phyloP scores from a whole-genome alignment of 345 rosid genomes.

The Arabis alpina region DNA sequence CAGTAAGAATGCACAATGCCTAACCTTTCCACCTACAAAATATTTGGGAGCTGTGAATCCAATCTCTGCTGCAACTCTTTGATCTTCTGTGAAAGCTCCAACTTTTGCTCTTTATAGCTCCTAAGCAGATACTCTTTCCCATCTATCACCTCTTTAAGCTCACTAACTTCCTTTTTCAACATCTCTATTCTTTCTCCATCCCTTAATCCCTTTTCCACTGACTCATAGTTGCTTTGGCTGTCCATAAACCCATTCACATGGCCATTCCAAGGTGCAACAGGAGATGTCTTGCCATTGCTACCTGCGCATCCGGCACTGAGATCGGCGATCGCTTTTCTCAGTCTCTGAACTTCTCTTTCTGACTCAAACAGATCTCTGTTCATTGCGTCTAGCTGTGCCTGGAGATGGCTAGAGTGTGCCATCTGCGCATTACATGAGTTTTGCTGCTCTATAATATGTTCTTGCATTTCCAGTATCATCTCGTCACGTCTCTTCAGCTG shows the following conservation, averaged over 20 bases:
- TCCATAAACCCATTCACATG: conserved; percentile 63
- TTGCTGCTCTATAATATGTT: conserved; percentile 77
- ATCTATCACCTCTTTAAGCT: conserved; percentile 87
- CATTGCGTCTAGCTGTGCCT: conserved; percentile 72
- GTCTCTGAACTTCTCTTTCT: conserved; percentile 82
- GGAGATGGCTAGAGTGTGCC: conserved; percentile 70
- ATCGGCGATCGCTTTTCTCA: conserved; percentile 95
- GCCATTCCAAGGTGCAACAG: conserved; percentile 59
- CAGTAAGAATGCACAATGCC: conserved; percentile 60
- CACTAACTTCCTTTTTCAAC: conserved; percentile 86
- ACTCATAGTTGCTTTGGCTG: conserved; percentile 49
- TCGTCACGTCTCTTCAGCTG: conserved; percentile 95
- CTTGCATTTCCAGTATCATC: conserved; percentile 96
- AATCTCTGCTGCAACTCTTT: conserved; percentile 89
- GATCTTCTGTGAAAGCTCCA: conserved; percentile 78
- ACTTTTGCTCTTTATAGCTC: conserved; percentile 88
- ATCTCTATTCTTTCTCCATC: conserved; percentile 65
- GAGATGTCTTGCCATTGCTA: conserved; percentile 45
- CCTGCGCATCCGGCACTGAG: conserved; percentile 59
- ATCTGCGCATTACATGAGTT: conserved; percentile 71
- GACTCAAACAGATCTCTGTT: conserved; percentile 81
- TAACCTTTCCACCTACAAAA: conserved; percentile 67
- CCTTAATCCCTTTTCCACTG: conserved; percentile 52
- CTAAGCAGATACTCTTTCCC: conserved; percentile 84
- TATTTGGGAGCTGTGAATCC: conserved; percentile 85